Conservation (phyloP, 805 yeast genomes). For the Yarrowia alimentaria region DNA sequence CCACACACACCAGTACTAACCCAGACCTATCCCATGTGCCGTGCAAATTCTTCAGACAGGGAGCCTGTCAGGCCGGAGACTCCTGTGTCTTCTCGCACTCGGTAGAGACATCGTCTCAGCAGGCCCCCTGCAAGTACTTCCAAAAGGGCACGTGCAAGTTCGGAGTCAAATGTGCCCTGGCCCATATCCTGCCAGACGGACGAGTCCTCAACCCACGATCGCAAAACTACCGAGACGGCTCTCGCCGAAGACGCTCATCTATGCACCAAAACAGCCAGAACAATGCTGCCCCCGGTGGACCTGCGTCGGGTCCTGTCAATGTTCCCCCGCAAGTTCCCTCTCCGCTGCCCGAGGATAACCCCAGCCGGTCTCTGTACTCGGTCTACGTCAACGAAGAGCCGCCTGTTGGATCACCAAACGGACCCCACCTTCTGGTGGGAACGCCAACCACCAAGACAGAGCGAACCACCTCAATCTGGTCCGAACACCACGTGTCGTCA, state of each 20-base stretch:
- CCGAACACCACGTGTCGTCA: slow-evolving; percentile 29
- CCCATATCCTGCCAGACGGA: slow-evolving; percentile 87
- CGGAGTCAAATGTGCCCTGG: slow-evolving; percentile 91
- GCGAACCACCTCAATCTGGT: slow-evolving; percentile 31
- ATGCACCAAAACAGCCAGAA: slow-evolving; percentile 24
- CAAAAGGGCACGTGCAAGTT: slow-evolving; percentile 96
- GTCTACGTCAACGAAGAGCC: slow-evolving; percentile 22
- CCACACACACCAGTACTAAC: too few relatives aligned
- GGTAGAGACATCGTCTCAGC: slow-evolving; percentile 51
- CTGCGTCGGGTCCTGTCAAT: slow-evolving; percentile 17
- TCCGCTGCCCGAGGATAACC: slow-evolving; percentile 24
- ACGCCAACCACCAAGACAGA: slow-evolving; percentile 14
- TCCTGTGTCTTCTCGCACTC: slow-evolving; percentile 91
- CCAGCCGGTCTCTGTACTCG: slow-evolving; percentile 21
- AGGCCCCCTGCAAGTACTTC: slow-evolving; percentile 82
- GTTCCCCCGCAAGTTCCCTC: slow-evolving; percentile 24
- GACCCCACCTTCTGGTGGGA: slow-evolving; percentile 8
- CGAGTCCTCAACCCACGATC: slow-evolving; percentile 57
- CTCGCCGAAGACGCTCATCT: slow-evolving; percentile 24
- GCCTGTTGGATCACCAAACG: slow-evolving; percentile 15
- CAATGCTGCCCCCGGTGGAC: slow-evolving; percentile 21
- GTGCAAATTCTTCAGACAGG: slow-evolving; percentile 88
- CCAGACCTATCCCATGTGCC: slow-evolving; percentile 87
- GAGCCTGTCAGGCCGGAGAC: slow-evolving; percentile 91
- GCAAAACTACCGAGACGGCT: slow-evolving; percentile 13